phyloP scores from a whole-genome alignment of 1,284 basidiomycete genomes.

The Caloboletus firmus region DNA sequence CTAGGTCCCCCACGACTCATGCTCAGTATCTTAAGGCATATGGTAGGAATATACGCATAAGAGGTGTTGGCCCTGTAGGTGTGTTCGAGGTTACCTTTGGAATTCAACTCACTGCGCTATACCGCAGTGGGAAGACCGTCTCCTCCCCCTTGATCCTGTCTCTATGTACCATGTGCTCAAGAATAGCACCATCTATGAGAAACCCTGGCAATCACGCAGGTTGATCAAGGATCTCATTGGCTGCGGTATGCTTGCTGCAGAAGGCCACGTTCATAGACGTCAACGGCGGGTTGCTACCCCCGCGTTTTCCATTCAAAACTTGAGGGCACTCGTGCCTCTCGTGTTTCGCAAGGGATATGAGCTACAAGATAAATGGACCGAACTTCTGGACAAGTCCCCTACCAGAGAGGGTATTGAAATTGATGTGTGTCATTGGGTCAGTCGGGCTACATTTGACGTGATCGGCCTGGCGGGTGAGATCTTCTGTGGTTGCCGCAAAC shows the following conservation, averaged over 20 bases:
- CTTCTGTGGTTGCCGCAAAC: neutral
- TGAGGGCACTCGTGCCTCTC: slow-evolving; percentile 67
- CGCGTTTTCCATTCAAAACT: slow-evolving; percentile 74
- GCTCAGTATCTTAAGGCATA: slow-evolving; percentile 52
- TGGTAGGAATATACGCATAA: slow-evolving; percentile 60
- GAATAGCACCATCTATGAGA: slow-evolving; percentile 68
- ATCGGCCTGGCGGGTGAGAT: slow-evolving; percentile 69
- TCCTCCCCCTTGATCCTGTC: slow-evolving; percentile 74
- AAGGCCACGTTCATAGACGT: slow-evolving; percentile 70
- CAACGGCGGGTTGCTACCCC: slow-evolving; percentile 74
- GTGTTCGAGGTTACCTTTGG: neutral
- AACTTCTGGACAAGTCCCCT: slow-evolving; percentile 37
- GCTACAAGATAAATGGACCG: slow-evolving; percentile 59
- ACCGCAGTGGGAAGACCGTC: slow-evolving; percentile 69
- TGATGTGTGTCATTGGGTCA: slow-evolving; percentile 73
- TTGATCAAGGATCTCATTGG: slow-evolving; percentile 76
- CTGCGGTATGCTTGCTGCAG: slow-evolving; percentile 73
- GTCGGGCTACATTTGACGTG: slow-evolving; percentile 77
- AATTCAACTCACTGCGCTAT: slow-evolving; percentile 7
- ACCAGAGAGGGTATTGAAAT: slow-evolving; percentile 33
- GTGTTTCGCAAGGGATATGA: slow-evolving; percentile 67
- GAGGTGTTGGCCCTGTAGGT: slow-evolving; percentile 64
- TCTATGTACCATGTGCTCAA: slow-evolving; percentile 70
- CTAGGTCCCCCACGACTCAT: slow-evolving; percentile 52
- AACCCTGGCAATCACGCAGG: slow-evolving; percentile 74